Base-by-base conservation (phyloP, 2,329 filamentous ascomycete genomes). In the Aspergillus pseudoviridinutans region DNA sequence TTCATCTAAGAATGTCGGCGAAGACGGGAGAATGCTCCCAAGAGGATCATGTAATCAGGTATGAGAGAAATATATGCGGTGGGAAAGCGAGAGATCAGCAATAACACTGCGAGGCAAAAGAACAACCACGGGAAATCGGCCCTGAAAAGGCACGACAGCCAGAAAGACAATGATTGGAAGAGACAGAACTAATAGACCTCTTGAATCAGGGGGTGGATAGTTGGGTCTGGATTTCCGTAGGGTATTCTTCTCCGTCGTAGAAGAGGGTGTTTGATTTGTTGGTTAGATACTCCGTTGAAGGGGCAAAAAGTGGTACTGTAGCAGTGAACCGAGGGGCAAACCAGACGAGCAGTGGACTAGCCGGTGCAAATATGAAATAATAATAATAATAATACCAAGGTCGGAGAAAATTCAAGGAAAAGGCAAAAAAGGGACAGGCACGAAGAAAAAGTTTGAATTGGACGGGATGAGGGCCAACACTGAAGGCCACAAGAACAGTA, bases 1-100 rank as follows among this genome's bases (percentile, higher is more conserved):
- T 59, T 58, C 59, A 57, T 59, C 44, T 38, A 52, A 58, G 62
- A 65, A 64, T 24, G 35, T 50, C 56, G 27, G 56, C 38, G 63
- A 64, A 64, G 38, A 53, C 27, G 29, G 54, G 49, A 57, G 64
- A 64, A 62, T 56, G 12, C 24, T 42, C 46, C 32, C 50, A 32
- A 35, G 12, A 35, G 28, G 42, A 41, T 22, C 46, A 47, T 50
- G 25, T 51, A 55, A 50, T 49, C 35, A n/a, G 47, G 49, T 47
- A 51, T 29, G 49, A 51, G 38, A 51, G 46, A 25, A 49, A 49
- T 20, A 14, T 46, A 42, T 46, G 20, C 25, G n/a, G 46, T 46
- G 38, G 41, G 49, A 54, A 17, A 28, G 24, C 35, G 27, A 20
- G n/a, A 28, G 41, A 24, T 35, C 27, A 27, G 32, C 20, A 51